These are phyloP conservation scores for Leccinum rimulosum DNA, from an alignment of 768 basidiomycete genomes.

Conservation along the genomic window DNA sequence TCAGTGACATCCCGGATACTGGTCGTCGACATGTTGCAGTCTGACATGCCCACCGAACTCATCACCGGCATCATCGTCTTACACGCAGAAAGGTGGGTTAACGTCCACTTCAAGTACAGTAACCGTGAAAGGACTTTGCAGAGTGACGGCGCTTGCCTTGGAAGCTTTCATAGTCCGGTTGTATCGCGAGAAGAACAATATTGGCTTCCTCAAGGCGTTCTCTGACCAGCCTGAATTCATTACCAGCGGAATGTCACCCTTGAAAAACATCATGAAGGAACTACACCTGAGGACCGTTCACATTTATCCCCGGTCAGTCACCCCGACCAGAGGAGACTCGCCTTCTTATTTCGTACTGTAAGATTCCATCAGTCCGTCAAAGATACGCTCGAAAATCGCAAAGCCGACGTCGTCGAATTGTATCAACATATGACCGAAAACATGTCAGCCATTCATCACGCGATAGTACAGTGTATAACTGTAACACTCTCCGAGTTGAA, in stretches of 20 bases:
- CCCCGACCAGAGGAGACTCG: background rate
- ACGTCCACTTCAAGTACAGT: background rate
- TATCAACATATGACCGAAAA: slow-evolving; percentile 79
- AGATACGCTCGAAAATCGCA: slow-evolving; percentile 72
- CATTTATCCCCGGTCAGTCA: slow-evolving; percentile 80
- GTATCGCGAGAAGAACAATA: slow-evolving; percentile 85
- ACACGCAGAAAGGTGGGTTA: slow-evolving; percentile 80
- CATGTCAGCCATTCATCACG: slow-evolving; percentile 91
- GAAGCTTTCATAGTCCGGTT: slow-evolving; percentile 94
- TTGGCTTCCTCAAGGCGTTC: slow-evolving; percentile 94
- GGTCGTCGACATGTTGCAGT: slow-evolving; percentile 90
- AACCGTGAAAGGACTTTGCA: slow-evolving; percentile 28
- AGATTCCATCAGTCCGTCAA: slow-evolving; percentile 93
- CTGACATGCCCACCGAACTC: slow-evolving; percentile 78
- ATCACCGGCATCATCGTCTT: slow-evolving; percentile 89
- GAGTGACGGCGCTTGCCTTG: slow-evolving; percentile 78
- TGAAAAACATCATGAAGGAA: slow-evolving; percentile 91
- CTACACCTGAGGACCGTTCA: slow-evolving; percentile 85
- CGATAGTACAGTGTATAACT: slow-evolving; percentile 92
- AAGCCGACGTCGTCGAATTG: slow-evolving; percentile 90
- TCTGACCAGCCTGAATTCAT: slow-evolving; percentile 97
- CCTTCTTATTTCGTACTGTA: background rate
- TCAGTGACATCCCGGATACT: slow-evolving; percentile 93
- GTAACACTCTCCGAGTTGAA: slow-evolving; percentile 87
- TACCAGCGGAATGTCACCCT: slow-evolving; percentile 85